Conservation (phyloP, 495 filamentous ascomycete genomes). For the Xanthoparmelia taractica region DNA sequence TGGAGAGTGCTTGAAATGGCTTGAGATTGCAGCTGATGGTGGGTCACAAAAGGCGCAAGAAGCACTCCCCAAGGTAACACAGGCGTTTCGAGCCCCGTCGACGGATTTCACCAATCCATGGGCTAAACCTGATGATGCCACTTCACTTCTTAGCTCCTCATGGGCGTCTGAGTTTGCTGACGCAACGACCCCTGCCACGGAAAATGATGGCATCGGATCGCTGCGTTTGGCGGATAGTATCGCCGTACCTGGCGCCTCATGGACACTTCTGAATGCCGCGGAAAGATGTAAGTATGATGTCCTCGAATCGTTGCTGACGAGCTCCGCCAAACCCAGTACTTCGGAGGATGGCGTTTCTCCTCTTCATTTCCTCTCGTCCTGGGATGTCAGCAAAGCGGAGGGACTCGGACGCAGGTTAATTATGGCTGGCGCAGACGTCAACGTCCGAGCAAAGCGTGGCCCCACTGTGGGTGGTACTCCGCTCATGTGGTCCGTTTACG, state of each 20-base stretch:
- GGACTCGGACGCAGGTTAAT: constrained; percentile 25
- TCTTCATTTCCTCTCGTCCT: constrained; percentile 26
- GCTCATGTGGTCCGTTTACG: constrained; percentile 28
- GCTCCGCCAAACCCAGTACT: constrained; percentile 9
- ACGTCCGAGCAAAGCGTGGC: constrained; percentile 26
- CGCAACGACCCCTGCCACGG: neutral
- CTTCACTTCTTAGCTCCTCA: constrained; percentile 12
- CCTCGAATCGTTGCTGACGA: constrained; percentile 16
- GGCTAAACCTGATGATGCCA: constrained; percentile 3
- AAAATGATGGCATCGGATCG: neutral
- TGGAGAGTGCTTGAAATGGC: constrained; percentile 26
- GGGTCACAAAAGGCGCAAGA: constrained; percentile 23
- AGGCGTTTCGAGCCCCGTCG: constrained; percentile 14
- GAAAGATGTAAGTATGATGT: constrained; percentile 24
- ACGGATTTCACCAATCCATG: neutral
- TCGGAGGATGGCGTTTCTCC: constrained; percentile 27
- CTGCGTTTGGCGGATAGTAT: neutral
- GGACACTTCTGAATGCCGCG: constrained; percentile 23
- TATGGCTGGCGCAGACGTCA: constrained; percentile 28
- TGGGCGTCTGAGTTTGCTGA: constrained; percentile 15
- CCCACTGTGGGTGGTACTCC: constrained; percentile 27
- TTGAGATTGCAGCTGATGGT: constrained; percentile 21
- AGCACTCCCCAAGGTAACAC: constrained; percentile 22
- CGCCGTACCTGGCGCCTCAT: neutral
- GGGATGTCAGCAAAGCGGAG: constrained; percentile 22